Evolutionary conservation across 352 stramenopile species (phyloP).

Genomic region (Globisporangium barbulae): DNA sequence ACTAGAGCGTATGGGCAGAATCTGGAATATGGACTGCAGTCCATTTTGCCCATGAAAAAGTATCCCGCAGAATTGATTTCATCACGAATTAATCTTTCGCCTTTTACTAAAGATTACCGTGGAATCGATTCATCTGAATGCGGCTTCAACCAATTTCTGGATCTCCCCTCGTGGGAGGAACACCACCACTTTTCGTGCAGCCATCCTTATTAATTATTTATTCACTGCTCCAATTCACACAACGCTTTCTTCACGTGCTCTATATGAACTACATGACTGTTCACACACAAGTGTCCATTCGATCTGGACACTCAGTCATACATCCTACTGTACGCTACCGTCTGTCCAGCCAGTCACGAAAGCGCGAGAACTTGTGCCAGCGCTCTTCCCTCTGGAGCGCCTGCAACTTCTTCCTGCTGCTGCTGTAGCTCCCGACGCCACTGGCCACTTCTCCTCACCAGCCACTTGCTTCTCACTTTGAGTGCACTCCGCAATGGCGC

Average conservation of each 20-base stretch:
- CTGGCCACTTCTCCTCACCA: neutral
- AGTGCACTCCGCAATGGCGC: neutral
- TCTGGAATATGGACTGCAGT: neutral
- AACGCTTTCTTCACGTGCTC: neutral
- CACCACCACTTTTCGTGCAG: neutral
- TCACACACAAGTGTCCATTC: neutral
- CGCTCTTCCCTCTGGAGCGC: too few species aligned
- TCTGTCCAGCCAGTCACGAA: neutral
- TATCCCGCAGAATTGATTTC: conserved; percentile 60
- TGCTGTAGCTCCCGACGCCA: neutral
- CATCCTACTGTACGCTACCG: neutral
- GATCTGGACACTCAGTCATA: neutral
- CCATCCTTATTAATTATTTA: neutral
- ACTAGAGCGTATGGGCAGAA: neutral
- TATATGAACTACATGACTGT: too few species aligned
- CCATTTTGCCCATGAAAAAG: neutral
- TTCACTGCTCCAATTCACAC: neutral
- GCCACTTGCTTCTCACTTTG: neutral
- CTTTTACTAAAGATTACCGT: conserved; percentile 95
- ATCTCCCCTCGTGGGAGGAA: conserved; percentile 17
- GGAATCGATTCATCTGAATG: conserved; percentile 73
- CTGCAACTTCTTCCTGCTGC: neutral
- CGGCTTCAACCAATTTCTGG: conserved; percentile 80
- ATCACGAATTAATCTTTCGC: conserved; percentile 89
- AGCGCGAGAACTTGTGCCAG: too few species aligned